These are phyloP conservation scores for Bipolaris oryzae DNA, from an alignment of 2,329 filamentous ascomycete genomes.

Conservation along the genomic window DNA sequence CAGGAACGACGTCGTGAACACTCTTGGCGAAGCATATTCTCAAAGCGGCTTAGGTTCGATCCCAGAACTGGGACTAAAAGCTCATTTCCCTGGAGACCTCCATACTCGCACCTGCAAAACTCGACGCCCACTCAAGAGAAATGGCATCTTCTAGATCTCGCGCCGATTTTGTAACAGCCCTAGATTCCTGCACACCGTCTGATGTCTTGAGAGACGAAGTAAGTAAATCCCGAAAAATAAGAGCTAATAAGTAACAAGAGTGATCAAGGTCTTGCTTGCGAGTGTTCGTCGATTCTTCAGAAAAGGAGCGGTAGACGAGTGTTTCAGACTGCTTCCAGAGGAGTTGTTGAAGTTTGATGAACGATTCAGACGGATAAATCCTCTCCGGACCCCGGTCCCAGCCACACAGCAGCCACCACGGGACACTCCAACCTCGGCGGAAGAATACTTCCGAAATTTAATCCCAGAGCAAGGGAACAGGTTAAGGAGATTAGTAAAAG, in stretches of 20 bases:
- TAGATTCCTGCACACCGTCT: not conserved
- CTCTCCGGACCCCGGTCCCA: not conserved
- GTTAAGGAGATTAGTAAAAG: not conserved
- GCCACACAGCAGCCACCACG: not conserved
- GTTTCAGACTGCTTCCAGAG: conserved; percentile 1
- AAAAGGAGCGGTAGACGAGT: not conserved
- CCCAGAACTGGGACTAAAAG: not conserved
- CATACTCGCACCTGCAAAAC: not conserved
- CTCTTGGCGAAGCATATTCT: not conserved
- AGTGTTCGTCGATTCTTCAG: conserved; percentile 3
- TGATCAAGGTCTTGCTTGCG: not conserved
- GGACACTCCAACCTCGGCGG: not conserved
- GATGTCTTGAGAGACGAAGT: not conserved
- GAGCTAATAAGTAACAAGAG: not conserved
- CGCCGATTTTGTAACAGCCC: not conserved
- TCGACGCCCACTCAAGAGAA: conserved; percentile 2
- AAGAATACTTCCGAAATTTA: not conserved
- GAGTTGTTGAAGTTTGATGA: not conserved
- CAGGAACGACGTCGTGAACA: no score
- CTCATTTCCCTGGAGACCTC: not conserved
- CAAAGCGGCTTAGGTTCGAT: not conserved
- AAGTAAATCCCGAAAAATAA: not conserved
- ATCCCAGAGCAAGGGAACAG: not conserved
- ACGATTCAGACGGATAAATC: conserved; percentile 1
- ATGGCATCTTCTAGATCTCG: conserved; percentile 1